Base-by-base conservation (phyloP, 257 asterid genomes). In the Penstemon davidsonii region DNA sequence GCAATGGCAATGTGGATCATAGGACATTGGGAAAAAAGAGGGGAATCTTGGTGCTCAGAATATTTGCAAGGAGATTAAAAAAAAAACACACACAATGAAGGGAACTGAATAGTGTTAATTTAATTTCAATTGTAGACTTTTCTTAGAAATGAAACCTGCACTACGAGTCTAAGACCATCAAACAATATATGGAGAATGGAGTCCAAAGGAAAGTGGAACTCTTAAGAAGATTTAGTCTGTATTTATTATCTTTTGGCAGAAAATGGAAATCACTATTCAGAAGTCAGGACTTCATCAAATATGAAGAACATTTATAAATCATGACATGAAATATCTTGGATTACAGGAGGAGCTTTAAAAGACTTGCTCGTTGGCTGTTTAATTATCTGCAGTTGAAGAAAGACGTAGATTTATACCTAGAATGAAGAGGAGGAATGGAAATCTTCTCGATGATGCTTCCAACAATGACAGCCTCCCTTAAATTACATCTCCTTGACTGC, bases 401-500 rank as follows among this genome's bases (percentile, higher is more conserved):
- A 41, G 19, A 12, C 36, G 25, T 4, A 19, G 8, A 36, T 4
- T 3, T 8, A 62, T 84, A 92, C 98, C 98, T 89, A 49, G 98
- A 87, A 81, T 89, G 98, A 74, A 87, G 96, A 72, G 83, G 90
- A 46, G 98, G 98, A 70, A 92, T 82, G n/a, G 96, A 89, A 36
- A 83, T 73, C 83, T 92, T 92, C 86, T 92, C 81, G 55, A 92
- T 76, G 78, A 92, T 77, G 82, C 98, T 89, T 58, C 96, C 96
- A 66, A 92, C 62, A 39, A 92, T 92, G 41, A 86, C 96, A 73
- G 98, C 98, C 74, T 92, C 98, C 82, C 92, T 83, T 69, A 89
- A 69, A 68, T 76, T 83, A 81, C 98, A 92, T 11, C 95, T 86
- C 78, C 85, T 78, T 63, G 98, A 87, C 98, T 92, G 84, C 25